Evolutionary conservation across 176 grass and related monocot genomes (phyloP).

Genomic region (Eleusine coracana): DNA sequence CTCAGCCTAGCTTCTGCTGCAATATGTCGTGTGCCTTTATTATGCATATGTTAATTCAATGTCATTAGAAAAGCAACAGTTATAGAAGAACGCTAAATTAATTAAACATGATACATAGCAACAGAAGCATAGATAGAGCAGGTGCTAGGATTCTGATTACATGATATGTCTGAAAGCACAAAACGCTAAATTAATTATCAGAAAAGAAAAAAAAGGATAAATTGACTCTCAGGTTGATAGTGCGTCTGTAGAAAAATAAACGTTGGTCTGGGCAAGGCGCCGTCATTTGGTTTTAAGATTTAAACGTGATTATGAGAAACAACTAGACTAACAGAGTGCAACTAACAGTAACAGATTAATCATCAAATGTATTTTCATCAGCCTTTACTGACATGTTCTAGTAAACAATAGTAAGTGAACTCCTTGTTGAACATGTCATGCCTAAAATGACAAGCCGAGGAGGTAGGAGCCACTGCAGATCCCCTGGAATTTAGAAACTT

Average conservation of each 20-base stretch:
- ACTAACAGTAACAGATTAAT: not conserved
- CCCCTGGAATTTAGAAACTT: not conserved
- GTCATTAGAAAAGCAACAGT: conserved; percentile 10
- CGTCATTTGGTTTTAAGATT: not conserved
- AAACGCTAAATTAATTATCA: not conserved
- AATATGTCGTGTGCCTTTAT: conserved; percentile 71
- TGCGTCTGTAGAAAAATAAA: not conserved
- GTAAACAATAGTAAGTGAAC: not conserved
- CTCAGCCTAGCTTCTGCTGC: conserved; percentile 55
- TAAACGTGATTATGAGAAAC: not conserved
- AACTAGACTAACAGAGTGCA: not conserved
- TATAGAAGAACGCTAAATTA: conserved; percentile 36
- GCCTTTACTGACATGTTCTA: not conserved
- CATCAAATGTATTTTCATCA: not conserved
- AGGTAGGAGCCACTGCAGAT: not conserved
- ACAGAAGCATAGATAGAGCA: conserved; percentile 25
- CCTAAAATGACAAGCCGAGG: not conserved
- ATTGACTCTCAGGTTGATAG: not conserved
- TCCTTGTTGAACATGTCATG: not conserved
- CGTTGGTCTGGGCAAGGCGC: not conserved
- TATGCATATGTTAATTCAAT: conserved; percentile 65
- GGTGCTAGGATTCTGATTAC: not conserved
- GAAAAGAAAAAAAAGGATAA: not conserved
- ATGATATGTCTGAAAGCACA: conserved; percentile 5
- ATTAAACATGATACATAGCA: conserved; percentile 11